Percentiles rank a stretch among this genome's conserved stretches.
These are phyloP conservation scores for Prunus fruticosa DNA, from an alignment of 306 rosid genomes.

Conservation along the genomic window DNA sequence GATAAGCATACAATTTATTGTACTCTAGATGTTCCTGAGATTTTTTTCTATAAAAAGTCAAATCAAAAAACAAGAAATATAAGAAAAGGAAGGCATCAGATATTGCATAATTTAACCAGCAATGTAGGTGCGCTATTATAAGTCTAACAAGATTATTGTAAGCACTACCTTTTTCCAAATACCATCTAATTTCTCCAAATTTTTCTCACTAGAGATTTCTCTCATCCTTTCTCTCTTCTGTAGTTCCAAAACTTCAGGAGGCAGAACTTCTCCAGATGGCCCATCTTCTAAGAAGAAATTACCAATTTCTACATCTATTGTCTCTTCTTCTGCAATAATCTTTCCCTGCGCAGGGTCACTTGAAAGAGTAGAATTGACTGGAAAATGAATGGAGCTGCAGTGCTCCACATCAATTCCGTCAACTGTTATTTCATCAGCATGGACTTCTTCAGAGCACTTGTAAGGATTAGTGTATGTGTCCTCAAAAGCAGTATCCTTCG, in stretches of 20 bases:
- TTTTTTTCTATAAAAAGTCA: not conserved
- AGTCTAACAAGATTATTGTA: slow-evolving; percentile 3
- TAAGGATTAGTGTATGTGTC: slow-evolving; percentile 28
- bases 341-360: slow-evolving; percentile 39
- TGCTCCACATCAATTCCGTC: slow-evolving; percentile 33
- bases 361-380: slow-evolving; percentile 26
- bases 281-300: slow-evolving; percentile 70
- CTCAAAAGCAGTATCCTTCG: slow-evolving; percentile 49
- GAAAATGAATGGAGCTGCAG: slow-evolving; percentile 31
- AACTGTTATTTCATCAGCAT: slow-evolving; percentile 36
- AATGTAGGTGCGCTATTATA: not conserved
- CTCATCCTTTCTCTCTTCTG: slow-evolving; percentile 63
- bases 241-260: slow-evolving; percentile 50
- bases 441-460: slow-evolving; percentile 24
- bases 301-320: slow-evolving; percentile 74
- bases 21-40: not conserved
- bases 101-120: not conserved
- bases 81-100: not conserved
- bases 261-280: slow-evolving; percentile 40
- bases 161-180: slow-evolving; percentile 80
- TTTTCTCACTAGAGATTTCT: slow-evolving; percentile 57
- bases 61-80: not conserved
- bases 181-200: slow-evolving; percentile 80
- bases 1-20: not conserved
- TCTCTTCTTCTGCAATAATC: slow-evolving; percentile 45